phyloP scores from a whole-genome alignment of 2,329 filamentous ascomycete species.

The Penicillium sp. region DNA sequence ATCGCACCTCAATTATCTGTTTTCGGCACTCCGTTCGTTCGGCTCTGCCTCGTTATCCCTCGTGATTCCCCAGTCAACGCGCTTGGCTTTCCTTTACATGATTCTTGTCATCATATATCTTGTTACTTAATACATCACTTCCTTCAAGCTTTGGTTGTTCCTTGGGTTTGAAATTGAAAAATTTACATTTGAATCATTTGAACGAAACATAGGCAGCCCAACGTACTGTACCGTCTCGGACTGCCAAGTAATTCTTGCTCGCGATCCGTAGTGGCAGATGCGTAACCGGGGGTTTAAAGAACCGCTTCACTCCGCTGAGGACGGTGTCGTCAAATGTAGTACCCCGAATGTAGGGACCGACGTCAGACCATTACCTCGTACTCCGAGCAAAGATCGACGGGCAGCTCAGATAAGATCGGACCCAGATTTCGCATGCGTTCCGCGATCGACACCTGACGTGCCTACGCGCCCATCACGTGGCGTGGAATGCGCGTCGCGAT shows the following conservation, averaged over 20 bases:
- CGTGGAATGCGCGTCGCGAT: slow-evolving; percentile 14
- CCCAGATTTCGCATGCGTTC: background rate
- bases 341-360: background rate
- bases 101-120: slow-evolving; percentile 9
- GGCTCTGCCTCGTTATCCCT: slow-evolving; percentile 7
- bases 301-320: background rate
- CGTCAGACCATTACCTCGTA: background rate
- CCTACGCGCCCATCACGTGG: slow-evolving; percentile 16
- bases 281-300: background rate
- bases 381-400: background rate
- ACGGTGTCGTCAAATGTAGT: background rate
- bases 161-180: background rate
- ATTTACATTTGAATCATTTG: background rate
- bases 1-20: slow-evolving; percentile 9
- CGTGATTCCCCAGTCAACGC: slow-evolving; percentile 24
- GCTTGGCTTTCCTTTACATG: slow-evolving; percentile 4
- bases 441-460: slow-evolving; percentile 1
- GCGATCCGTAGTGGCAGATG: background rate
- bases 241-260: background rate
- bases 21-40: slow-evolving; percentile 5
- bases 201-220: background rate
- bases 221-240: background rate
- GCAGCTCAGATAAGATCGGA: background rate
- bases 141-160: background rate
- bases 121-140: slow-evolving; percentile 16